These are phyloP conservation scores for Debaryomyces fabryi DNA, from an alignment of 1,139 yeast genomes.

Conservation along the genomic window DNA sequence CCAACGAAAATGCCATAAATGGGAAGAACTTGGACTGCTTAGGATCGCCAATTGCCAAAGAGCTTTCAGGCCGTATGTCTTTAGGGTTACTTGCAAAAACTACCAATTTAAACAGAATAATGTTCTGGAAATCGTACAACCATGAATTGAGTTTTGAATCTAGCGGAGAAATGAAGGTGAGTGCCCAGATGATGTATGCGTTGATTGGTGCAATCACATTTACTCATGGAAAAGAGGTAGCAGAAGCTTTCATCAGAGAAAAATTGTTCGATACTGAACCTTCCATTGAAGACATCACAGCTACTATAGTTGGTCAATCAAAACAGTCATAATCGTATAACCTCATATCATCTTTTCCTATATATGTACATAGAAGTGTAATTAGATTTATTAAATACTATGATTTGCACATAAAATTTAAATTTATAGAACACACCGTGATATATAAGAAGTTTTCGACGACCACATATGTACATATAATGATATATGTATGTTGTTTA, in stretches of 20 bases:
- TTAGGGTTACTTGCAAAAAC: conserved; percentile 56
- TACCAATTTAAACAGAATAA: conserved; percentile 50
- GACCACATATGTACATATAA: background rate
- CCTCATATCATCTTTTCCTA: conserved; percentile 1
- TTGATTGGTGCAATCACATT: conserved; percentile 79
- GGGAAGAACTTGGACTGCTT: conserved; percentile 65
- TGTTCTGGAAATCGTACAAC: conserved; percentile 75
- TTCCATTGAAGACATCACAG: conserved; percentile 16
- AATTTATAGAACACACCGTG: background rate
- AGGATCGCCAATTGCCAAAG: conserved; percentile 58
- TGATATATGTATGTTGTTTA: background rate
- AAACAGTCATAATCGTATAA: conserved; percentile 4
- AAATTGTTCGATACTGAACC: conserved; percentile 31
- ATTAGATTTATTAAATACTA: background rate
- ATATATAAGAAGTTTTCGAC: background rate
- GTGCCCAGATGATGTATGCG: conserved; percentile 72
- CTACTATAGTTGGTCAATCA: conserved; percentile 10
- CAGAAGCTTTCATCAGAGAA: conserved; percentile 58
- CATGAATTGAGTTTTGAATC: conserved; percentile 53
- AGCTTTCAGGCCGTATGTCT: conserved; percentile 51
- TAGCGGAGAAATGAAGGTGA: conserved; percentile 59
- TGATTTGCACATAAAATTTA: background rate
- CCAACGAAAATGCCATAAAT: conserved; percentile 44
- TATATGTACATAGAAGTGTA: conserved; percentile 13
- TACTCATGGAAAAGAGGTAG: conserved; percentile 62